phyloP scores from a whole-genome alignment of 2,329 filamentous ascomycete genomes.

The Diaporthe capsici region DNA sequence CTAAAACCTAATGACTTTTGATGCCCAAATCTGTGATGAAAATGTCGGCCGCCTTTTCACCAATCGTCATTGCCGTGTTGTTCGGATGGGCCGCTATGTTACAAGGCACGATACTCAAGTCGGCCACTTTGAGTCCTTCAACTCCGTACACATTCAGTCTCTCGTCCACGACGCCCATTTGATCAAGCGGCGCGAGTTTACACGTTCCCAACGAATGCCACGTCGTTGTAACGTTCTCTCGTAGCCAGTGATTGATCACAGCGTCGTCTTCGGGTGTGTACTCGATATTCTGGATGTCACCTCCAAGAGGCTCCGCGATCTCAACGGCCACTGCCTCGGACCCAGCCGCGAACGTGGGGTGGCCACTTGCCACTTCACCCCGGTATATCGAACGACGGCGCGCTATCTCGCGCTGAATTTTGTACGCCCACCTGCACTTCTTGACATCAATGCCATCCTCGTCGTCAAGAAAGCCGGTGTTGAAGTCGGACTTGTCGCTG shows the following conservation, averaged over 20 bases:
- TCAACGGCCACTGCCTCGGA: slow-evolving; percentile 1
- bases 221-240: slow-evolving; percentile 54
- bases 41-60: slow-evolving; percentile 57
- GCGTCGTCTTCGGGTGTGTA: slow-evolving; percentile 64
- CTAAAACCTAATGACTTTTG: background rate
- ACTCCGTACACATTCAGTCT: slow-evolving; percentile 60
- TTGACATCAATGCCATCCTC: slow-evolving; percentile 66
- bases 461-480: slow-evolving; percentile 64
- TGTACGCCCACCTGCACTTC: slow-evolving; percentile 75
- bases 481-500: slow-evolving; percentile 68
- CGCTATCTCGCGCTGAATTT: slow-evolving; percentile 55
- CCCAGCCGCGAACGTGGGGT: slow-evolving; percentile 58
- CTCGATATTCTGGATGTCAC: slow-evolving; percentile 54
- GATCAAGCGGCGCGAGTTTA: slow-evolving; percentile 58
- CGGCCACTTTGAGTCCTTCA: slow-evolving; percentile 56
- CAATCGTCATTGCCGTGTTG: slow-evolving; percentile 50
- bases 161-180: slow-evolving; percentile 59
- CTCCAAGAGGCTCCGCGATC: background rate
- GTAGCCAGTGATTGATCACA: slow-evolving; percentile 59
- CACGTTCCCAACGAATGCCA: slow-evolving; percentile 62
- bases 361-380: slow-evolving; percentile 58
- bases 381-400: slow-evolving; percentile 63
- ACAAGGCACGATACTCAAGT: slow-evolving; percentile 53
- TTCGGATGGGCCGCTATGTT: slow-evolving; percentile 61
- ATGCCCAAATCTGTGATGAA: slow-evolving; percentile 43